Evolutionary conservation across 1,284 basidiomycete genomes (phyloP), one percentile per base, ranked within the genome.

Genomic region (Rhodotorula sp.): DNA sequence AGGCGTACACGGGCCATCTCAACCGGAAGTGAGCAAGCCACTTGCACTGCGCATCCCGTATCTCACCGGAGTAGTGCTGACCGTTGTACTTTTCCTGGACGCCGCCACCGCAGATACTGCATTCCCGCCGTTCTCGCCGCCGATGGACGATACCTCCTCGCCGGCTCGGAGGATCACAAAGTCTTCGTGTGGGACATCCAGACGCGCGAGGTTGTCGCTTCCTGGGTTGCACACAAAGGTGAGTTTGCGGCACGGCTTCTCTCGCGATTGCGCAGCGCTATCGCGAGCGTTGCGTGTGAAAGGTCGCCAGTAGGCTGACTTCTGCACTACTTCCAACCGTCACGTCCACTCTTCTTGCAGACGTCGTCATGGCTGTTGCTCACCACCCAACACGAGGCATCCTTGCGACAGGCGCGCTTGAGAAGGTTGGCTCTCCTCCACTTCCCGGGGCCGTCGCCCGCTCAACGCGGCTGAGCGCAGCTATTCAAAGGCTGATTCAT

Each of bases 131-230:
- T 73, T 11, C 65, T 76, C 17, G 74, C 66, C 0, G 27, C 54
- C 7, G 60, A 67, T 30, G 71, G 67, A 1, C 58, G 55, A 11
- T 89, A 88, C 79, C 85, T 99, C 59, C 84, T 95, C 9, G 88
- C 90, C 61, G 95, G 94, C 0, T 92, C 90, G 65, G 95, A 98
- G 82, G 94, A 98, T 78, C 85, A 87, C 71, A 91, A 90, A 76
- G 82, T 95, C 22, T 89, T 91, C 72, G 82, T 96, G 32, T 99
- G 94, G 93, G 90, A 97, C 79, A 78, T 98, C 63, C 94, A 97
- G 80, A 89, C 86, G 6, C 85, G 92, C 44, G 84, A 90, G 75
- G 82, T 94, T 10, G 80, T 89, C 11, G 88, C 90, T 76, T 82
- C 86, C 0, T 82, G 95, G 24, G 87, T 90, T 73, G 91, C 89